A percentile compares a stretch with the other conserved stretches of the same genome.
Conservation (phyloP, 2,329 filamentous ascomycete species). For the Diaporthe nobilis region DNA sequence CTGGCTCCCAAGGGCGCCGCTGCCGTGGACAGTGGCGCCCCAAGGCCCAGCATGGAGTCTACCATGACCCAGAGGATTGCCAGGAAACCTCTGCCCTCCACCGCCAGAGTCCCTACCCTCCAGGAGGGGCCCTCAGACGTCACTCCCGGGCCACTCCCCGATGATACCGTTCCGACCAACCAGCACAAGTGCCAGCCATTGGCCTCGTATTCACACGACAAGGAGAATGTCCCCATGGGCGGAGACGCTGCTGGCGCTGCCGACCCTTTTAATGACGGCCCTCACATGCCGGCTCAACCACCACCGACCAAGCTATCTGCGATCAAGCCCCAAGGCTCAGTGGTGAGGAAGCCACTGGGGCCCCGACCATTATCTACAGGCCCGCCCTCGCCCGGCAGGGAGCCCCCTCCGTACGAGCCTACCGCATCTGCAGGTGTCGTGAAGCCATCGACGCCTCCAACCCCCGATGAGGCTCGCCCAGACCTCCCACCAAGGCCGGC, state of each 20-base stretch:
- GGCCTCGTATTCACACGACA: conserved; percentile 35
- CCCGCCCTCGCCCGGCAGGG: conserved; percentile 27
- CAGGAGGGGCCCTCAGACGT: neutral
- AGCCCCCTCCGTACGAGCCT: conserved; percentile 8
- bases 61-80: conserved; percentile 58
- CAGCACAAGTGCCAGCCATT: conserved; percentile 7
- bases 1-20: conserved; percentile 47
- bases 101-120: conserved; percentile 42
- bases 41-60: conserved; percentile 61
- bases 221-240: conserved; percentile 43
- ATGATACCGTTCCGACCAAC: neutral
- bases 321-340: neutral
- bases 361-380: conserved; percentile 36
- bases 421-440: conserved; percentile 3
- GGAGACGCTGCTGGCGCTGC: conserved; percentile 15
- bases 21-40: conserved; percentile 49
- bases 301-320: conserved; percentile 6
- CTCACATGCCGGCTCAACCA: conserved; percentile 30
- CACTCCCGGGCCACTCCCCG: neutral
- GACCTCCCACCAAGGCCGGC: conserved; percentile 18
- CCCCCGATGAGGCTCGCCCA: neutral
- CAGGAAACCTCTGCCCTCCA: conserved; percentile 65
- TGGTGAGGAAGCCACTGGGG: conserved; percentile 42
- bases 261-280: neutral
- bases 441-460: conserved; percentile 20